Conservation (phyloP, 805 yeast genomes). For the Scheffersomyces ergatensis region DNA sequence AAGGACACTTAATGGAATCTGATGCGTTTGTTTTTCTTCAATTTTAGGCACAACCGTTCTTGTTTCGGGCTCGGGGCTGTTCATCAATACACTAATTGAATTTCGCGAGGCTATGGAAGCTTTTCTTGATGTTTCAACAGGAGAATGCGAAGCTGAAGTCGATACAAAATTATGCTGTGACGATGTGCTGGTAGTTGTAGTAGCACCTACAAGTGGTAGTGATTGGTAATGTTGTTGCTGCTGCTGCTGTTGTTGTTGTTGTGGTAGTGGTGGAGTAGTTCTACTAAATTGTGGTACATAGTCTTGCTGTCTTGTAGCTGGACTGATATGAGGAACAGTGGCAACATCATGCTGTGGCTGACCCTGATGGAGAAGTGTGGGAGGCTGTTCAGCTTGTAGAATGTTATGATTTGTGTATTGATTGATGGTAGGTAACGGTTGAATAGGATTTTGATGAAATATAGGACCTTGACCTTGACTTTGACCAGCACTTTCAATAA, state of each 20-base stretch:
- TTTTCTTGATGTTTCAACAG: not conserved
- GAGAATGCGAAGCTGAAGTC: not conserved
- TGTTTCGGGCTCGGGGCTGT: conserved; percentile 4
- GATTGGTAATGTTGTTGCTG: not conserved
- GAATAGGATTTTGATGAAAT: not conserved
- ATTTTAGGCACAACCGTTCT: not conserved
- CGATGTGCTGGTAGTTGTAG: not conserved
- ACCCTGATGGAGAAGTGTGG: not conserved
- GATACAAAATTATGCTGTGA: not conserved
- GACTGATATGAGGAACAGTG: not conserved
- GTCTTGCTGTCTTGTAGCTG: not conserved
- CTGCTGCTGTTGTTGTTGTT: not conserved
- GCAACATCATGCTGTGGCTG: not conserved
- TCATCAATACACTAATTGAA: conserved; percentile 7
- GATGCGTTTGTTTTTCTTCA: not conserved
- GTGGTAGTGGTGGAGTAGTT: conserved; percentile 1
- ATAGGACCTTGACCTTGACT: too few species aligned
- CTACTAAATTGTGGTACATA: not conserved
- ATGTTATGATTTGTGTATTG: not conserved
- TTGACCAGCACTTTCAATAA: too few species aligned
- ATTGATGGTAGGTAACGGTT: not conserved
- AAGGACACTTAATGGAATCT: not conserved
- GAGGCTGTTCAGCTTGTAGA: not conserved
- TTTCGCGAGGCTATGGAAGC: not conserved
- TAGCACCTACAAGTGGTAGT: too few species aligned